Percentiles rank a stretch among this genome's conserved stretches.
phyloP scores from a whole-genome alignment of 768 basidiomycete genomes.

The Ephemerocybe angulata region DNA sequence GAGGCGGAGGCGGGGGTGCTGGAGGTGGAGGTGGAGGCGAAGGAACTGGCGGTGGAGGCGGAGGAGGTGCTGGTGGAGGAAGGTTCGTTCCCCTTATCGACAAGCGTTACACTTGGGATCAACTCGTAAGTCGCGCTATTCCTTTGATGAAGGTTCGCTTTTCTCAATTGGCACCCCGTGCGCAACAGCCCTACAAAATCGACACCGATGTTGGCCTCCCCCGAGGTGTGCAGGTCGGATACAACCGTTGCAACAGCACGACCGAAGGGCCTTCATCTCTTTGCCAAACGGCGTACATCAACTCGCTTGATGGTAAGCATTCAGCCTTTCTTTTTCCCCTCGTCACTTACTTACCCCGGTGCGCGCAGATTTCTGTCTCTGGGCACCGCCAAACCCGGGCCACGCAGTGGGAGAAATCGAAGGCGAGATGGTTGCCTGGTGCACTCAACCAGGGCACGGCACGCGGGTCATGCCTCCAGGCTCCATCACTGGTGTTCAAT shows the following conservation, averaged over 20 bases:
- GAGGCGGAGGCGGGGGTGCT: background rate
- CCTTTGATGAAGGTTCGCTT: background rate
- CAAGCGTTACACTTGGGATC: slow-evolving; percentile 1
- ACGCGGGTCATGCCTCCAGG: slow-evolving; percentile 60
- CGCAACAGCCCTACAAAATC: slow-evolving; percentile 11
- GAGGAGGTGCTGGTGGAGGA: background rate
- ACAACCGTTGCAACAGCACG: slow-evolving; percentile 60
- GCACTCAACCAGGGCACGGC: slow-evolving; percentile 59
- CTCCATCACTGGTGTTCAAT: slow-evolving; percentile 54
- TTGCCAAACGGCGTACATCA: slow-evolving; percentile 55
- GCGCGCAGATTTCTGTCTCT: slow-evolving; percentile 52
- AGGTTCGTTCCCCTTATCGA: slow-evolving; percentile 3
- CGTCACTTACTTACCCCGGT: slow-evolving; percentile 13
- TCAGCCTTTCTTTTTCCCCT: background rate
- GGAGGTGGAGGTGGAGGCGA: background rate
- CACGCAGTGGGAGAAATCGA: slow-evolving; percentile 55
- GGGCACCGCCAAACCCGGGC: slow-evolving; percentile 46
- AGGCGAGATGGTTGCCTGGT: slow-evolving; percentile 63
- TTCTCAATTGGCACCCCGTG: too few relatives aligned
- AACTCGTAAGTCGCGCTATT: background rate
- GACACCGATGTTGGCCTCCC: slow-evolving; percentile 16
- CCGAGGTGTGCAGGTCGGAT: slow-evolving; percentile 47
- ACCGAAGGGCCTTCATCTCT: slow-evolving; percentile 52
- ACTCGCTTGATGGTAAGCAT: slow-evolving; percentile 37
- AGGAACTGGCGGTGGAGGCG: background rate